phyloP scores from a whole-genome alignment of 352 stramenopile species.

The Globisporangium paroecandrum region DNA sequence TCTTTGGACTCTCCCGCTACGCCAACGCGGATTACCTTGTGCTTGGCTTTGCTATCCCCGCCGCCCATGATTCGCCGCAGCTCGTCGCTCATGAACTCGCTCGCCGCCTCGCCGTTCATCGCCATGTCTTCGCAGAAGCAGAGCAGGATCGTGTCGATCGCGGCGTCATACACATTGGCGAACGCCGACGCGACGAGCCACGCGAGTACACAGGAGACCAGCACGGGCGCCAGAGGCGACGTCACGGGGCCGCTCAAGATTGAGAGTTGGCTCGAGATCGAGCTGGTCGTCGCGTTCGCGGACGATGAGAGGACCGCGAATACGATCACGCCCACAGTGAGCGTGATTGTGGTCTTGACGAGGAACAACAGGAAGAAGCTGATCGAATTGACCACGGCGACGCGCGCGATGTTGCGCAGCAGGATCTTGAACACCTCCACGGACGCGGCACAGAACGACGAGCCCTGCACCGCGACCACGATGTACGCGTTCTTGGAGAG shows the following conservation, averaged over 20 bases:
- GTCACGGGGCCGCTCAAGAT: conserved; percentile 78
- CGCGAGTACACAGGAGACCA: conserved; percentile 72
- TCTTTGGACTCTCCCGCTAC: conserved; percentile 1
- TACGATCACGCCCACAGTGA: conserved; percentile 37
- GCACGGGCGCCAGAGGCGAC: conserved; percentile 88
- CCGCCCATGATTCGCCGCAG: conserved; percentile 61
- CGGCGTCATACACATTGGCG: conserved; percentile 92
- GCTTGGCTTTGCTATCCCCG: conserved; percentile 19
- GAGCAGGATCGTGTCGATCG: conserved; percentile 94
- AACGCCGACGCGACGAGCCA: conserved; percentile 93
- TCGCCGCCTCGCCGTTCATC: conserved; percentile 51
- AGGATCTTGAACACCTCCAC: conserved; percentile 94
- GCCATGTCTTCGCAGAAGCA: conserved; percentile 95
- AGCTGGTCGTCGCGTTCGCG: conserved; percentile 24
- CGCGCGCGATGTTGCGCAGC: conserved; percentile 88
- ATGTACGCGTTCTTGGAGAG: conserved; percentile 97
- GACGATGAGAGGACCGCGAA: conserved; percentile 41
- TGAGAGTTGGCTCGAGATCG: conserved; percentile 34
- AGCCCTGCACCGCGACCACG: conserved; percentile 76
- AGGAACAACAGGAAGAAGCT: conserved; percentile 93
- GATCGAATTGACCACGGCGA: conserved; percentile 90
- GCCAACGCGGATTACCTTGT: conserved; percentile 40
- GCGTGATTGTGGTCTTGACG: conserved; percentile 87
- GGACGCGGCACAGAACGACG: conserved; percentile 85
- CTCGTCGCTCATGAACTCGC: conserved; percentile 80